Base-by-base conservation (phyloP, 2,329 filamentous ascomycete species). In the Colletotrichum cuscutae region DNA sequence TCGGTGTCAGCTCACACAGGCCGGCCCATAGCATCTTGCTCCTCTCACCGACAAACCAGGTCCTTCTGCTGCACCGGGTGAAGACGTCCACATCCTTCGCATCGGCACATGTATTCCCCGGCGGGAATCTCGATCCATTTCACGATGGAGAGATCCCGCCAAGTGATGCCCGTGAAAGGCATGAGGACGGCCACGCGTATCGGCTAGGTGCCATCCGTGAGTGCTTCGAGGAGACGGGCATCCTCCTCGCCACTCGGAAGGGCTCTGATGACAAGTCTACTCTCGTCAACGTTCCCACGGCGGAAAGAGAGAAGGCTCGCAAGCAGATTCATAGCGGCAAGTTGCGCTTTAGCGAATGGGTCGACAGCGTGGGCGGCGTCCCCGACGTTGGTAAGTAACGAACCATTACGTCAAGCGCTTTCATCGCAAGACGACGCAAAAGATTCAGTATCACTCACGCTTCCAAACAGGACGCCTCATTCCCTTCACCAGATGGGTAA, bases 151-250 rank as follows among this genome's bases (percentile, higher is more conserved):
- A 76, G 0, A 81, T 90, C 1, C 86, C 88, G 0, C 75, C 74
- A 0, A 77, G 80, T 0, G 86, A 86, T 19, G 85, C 90, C 32
- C 81, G 85, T 0, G 84, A 82, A 11, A 85, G 92, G 13, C 95
- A 98, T 77, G 81, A 86, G 12, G 95, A 98, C 80, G 91, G 91
- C 1, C 84, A 86, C 0, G 88, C 90, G 3, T 98, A 98, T 79
- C 88, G 95, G n/a, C 83, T 94, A 46, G 95, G 93, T 6, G 97
- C 95, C 0, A 90, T 98, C 28, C 88, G 97, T 7, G 97, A 98
- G 85, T 95, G 95, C 0, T 98, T 98, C 79, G 97, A 99, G 81
- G 97, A 98, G 84, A 95, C 94, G 75, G 97, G 97, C 0, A 95
- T 98, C 66, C 83, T 98, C 30, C 87, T 98, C 3, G 94, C 94